These are phyloP conservation scores for Thalassiosira profunda DNA, from an alignment of 108 stramenopile species.

Conservation along the genomic window DNA sequence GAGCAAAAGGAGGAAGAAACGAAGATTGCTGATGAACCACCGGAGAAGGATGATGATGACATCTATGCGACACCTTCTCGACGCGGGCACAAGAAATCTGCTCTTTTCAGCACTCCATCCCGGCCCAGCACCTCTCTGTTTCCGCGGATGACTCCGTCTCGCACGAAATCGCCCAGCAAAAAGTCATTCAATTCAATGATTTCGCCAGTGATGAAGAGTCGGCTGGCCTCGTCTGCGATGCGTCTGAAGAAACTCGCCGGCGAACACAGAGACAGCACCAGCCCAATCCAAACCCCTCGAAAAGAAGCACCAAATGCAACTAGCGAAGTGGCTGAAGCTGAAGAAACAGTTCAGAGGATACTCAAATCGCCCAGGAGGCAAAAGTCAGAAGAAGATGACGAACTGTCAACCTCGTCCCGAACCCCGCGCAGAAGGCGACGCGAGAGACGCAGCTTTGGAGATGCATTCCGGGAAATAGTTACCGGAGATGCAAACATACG, in stretches of 20 bases:
- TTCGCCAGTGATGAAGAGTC: constrained; percentile 42
- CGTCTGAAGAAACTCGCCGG: constrained; percentile 39
- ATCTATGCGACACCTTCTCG: no score
- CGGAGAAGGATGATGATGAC: neutral
- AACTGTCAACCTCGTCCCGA: neutral
- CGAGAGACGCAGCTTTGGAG: constrained; percentile 40
- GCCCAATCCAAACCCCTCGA: no score
- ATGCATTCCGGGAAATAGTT: constrained; percentile 47
- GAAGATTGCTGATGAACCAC: neutral
- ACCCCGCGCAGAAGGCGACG: constrained; percentile 12
- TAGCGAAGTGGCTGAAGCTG: no score
- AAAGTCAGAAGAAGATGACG: neutral
- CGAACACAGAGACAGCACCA: constrained; percentile 13
- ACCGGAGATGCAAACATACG: constrained; percentile 56
- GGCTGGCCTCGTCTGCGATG: constrained; percentile 37
- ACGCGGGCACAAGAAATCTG: constrained; percentile 1
- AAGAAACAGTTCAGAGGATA: no score
- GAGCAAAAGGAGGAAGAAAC: neutral
- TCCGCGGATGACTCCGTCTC: constrained; percentile 20
- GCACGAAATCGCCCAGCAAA: neutral
- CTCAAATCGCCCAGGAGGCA: no score
- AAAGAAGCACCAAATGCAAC: no score
- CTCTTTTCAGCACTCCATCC: neutral
- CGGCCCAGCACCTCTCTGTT: constrained; percentile 4
- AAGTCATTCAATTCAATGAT: neutral